Conservation (phyloP, 2,329 filamentous ascomycete genomes). For the Diaporthe sp. region DNA sequence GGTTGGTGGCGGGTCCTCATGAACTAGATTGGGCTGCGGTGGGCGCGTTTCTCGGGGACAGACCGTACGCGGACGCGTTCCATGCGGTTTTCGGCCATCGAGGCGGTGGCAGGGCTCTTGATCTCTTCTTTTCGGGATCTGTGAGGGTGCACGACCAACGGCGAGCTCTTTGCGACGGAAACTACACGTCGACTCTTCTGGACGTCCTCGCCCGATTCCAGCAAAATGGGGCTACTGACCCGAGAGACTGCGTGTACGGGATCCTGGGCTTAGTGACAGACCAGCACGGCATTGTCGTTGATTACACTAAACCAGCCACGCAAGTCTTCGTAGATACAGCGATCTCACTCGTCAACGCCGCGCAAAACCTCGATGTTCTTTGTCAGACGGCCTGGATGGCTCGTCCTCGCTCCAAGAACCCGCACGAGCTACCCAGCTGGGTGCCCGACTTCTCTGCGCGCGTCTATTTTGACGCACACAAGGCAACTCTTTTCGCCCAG, state of each 20-base stretch:
- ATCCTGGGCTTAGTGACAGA: slow-evolving; percentile 35
- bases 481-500: background rate
- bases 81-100: slow-evolving; percentile 33
- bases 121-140: background rate
- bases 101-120: background rate
- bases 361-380: slow-evolving; percentile 42
- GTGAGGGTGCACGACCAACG: slow-evolving; percentile 38
- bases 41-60: slow-evolving; percentile 31
- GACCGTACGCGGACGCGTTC: slow-evolving; percentile 37
- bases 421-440: background rate
- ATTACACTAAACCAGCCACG: slow-evolving; percentile 40
- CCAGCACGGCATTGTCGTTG: slow-evolving; percentile 38
- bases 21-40: slow-evolving; percentile 40
- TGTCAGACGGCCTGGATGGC: slow-evolving; percentile 42
- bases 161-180: slow-evolving; percentile 11
- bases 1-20: slow-evolving; percentile 19
- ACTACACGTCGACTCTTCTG: slow-evolving; percentile 32
- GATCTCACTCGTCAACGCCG: slow-evolving; percentile 32
- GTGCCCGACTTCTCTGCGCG: background rate
- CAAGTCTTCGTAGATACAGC: slow-evolving; percentile 35
- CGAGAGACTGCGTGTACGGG: slow-evolving; percentile 42
- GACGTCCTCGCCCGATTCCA: slow-evolving; percentile 43
- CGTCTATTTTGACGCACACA: background rate
- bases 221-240: slow-evolving; percentile 37
- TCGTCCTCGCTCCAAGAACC: background rate